Evolutionary conservation across 805 yeast species (phyloP), one percentile per base, ranked within the genome.

Genomic region (Teunomyces aglyptinius): DNA sequence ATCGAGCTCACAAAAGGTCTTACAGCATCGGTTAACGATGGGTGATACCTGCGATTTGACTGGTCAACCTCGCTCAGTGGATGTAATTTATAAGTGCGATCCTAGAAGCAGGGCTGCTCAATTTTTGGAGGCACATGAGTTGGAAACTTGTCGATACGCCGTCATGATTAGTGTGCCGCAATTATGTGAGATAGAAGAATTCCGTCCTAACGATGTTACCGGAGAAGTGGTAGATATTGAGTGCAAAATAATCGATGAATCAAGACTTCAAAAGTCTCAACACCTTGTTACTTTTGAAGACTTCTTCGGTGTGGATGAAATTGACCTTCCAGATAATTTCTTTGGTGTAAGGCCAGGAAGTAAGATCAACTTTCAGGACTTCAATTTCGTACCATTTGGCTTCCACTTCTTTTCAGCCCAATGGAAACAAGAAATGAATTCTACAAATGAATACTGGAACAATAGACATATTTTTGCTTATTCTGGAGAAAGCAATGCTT

Each of bases 41-140:
- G 94, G 92, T 6, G 76, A 76, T 16, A 44, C 67, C 3, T 86
- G 94, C 63, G 87, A 82, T 54, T 58, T 81, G 39, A 83, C 87
- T 0, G 71, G 71, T 2, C 58, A 64, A 22, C 77, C 77, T 2
- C 71, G 92, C 44, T 57, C 69, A 3, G 67, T 79, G 3, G 86
- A 83, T 46, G 64, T 86, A 4, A 75, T 75, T 42, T 84, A 79
- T 57, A 67, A 71, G 29, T 86, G 92, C 60, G 77, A 76, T 48
- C 71, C 73, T 3, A 44, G 39, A 22, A 48, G 39, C 10, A 29
- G 26, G n/a, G 11, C 3, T 5, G 46, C 61, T 1, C 50, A 48
- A 27, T 61, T 70, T n/a, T 45, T 65, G 7, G 74, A 75, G 57
- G 70, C 81, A 3, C 64, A 64, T 41, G 90, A 84, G 59, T 63